Conservation (phyloP, 1,284 basidiomycete species). For the Sporisorium sorghi region DNA sequence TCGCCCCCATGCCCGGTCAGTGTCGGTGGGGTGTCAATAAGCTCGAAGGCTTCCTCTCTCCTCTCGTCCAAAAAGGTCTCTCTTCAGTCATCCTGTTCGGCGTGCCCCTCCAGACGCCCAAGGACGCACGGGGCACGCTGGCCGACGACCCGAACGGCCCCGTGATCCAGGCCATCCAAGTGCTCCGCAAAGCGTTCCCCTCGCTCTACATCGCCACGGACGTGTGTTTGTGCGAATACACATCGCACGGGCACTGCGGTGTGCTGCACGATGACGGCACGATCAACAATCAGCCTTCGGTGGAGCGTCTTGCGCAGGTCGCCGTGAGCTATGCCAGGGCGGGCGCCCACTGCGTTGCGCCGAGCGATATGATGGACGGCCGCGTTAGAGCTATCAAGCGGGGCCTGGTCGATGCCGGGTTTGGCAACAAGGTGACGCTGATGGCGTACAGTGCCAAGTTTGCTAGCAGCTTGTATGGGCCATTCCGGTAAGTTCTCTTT, state of each 20-base stretch:
- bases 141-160: conserved; percentile 92
- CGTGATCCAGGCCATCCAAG: conserved; percentile 88
- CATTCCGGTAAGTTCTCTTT: conserved; percentile 76
- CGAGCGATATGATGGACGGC: conserved; percentile 99
- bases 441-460: conserved; percentile 99
- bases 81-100: conserved; percentile 95
- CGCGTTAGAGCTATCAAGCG: conserved; percentile 89
- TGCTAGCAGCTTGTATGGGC: conserved; percentile 94
- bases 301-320: conserved; percentile 87
- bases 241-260: conserved; percentile 97
- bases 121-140: conserved; percentile 85
- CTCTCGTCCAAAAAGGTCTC: conserved; percentile 89
- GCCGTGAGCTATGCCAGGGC: conserved; percentile 92
- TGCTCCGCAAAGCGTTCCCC: conserved; percentile 83
- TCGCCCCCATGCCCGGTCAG: conserved; percentile 66
- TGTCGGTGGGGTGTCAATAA: conserved; percentile 87
- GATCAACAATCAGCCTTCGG: conserved; percentile 73
- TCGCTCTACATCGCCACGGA: conserved; percentile 80
- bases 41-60: conserved; percentile 86
- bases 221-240: conserved; percentile 99
- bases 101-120: conserved; percentile 84
- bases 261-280: conserved; percentile 80
- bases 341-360: conserved; percentile 96
- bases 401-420: conserved; percentile 83
- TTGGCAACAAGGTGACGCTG: conserved; percentile 77